Base-by-base conservation (phyloP, 2,329 filamentous ascomycete species). In the Akanthomyces lecanii region DNA sequence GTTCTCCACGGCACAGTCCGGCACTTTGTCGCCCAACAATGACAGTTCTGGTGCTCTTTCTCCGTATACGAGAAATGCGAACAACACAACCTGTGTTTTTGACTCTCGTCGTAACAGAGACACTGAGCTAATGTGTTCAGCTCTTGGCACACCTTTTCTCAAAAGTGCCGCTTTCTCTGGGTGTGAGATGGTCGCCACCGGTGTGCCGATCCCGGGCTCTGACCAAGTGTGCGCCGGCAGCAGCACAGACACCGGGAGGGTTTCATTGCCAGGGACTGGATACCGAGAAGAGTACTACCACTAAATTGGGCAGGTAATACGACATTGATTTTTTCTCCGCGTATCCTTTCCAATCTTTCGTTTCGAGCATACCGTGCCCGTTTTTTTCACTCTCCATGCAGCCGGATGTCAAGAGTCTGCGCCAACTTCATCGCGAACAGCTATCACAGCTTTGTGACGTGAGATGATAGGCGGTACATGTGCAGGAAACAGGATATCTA, bases 21-120 rank as follows among this genome's bases (percentile, higher is more conserved):
- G 53, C 53, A 30, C 45, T 56, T 11, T 4, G 14, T 30, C 21
- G 23, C 3, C 47, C 14, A 36, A 28, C 25, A 6, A 18, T 25
- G 12, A 25, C 25, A 16, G 25, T 3, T 28, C 33, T 6, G 14
- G 38, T 50, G 10, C 23, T 50, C 30, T 4, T 10, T 3, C 11
- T 21, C 30, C 38, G 11, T 33, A 56, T 45, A 45, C 53, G 53
- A 56, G 53, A 56, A 56, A 45, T 18, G 40, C 53, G 53, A 56
- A 40, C 36, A 12, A 21, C 30, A 4, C 30, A 14, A 3, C 10
- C 25, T 2, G 30, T 18, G 8, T 21, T 23, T 36, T 4, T 14
- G 3, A 21, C 18, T 3, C 5, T 52, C 8, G 23, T 6, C 2
- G 28, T 23, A 8, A 5, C 2, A 11, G 2, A 2, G n/a, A 21